phyloP scores from a whole-genome alignment of 2,329 filamentous ascomycete species.

The Verticillium nubilum region DNA sequence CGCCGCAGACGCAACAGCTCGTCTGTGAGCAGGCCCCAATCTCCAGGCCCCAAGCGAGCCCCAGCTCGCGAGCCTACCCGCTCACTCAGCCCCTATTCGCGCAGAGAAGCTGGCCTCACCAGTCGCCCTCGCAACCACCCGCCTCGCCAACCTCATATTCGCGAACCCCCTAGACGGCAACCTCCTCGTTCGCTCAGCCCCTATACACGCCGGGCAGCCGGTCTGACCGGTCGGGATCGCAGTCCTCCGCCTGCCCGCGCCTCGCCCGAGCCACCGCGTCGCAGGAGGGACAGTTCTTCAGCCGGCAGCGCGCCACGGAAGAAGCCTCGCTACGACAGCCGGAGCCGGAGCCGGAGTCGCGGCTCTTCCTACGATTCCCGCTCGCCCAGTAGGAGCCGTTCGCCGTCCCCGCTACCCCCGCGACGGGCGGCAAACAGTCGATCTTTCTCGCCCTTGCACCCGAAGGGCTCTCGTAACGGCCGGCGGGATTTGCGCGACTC shows the following conservation, averaged over 20 bases:
- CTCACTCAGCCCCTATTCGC: slow-evolving; percentile 16
- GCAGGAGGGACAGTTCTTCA: slow-evolving; percentile 27
- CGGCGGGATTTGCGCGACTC: slow-evolving; percentile 14
- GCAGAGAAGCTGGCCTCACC: slow-evolving; percentile 14
- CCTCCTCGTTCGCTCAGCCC: slow-evolving; percentile 12
- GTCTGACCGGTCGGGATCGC: slow-evolving; percentile 13
- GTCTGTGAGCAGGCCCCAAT: slow-evolving; percentile 22
- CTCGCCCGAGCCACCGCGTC: slow-evolving; percentile 16
- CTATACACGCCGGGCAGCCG: slow-evolving; percentile 15
- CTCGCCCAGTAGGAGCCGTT: slow-evolving; percentile 10
- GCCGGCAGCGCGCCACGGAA: slow-evolving; percentile 21
- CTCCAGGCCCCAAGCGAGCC: slow-evolving; percentile 14
- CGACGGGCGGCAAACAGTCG: slow-evolving; percentile 9
- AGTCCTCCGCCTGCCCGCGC: slow-evolving; percentile 18
- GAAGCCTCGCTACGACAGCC: slow-evolving; percentile 12
- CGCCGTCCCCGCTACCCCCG: slow-evolving; percentile 7
- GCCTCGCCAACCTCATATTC: slow-evolving; percentile 1
- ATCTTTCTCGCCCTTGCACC: slow-evolving; percentile 9
- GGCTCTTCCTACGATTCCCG: slow-evolving; percentile 7
- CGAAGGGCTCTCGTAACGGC: slow-evolving; percentile 14
- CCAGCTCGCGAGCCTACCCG: slow-evolving; percentile 1
- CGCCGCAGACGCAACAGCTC: slow-evolving; percentile 3
- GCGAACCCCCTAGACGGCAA: neutral
- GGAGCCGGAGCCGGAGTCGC: neutral
- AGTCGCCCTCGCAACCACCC: slow-evolving; percentile 9